Conservation (phyloP, 2,329 filamentous ascomycete genomes). For the Pseudogymnoascus sp. region DNA sequence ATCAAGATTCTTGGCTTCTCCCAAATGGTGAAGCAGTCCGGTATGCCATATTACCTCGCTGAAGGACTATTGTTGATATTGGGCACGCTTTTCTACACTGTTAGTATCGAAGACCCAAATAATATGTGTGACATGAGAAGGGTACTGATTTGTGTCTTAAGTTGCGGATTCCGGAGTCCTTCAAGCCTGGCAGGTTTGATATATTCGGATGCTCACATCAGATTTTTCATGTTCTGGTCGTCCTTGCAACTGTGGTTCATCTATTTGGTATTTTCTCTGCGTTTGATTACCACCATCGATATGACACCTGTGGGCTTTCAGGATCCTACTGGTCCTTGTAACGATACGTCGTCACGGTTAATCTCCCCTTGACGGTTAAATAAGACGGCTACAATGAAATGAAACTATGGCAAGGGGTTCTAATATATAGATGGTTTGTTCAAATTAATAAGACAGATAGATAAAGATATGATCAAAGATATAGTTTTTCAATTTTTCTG, state of each 20-base stretch:
- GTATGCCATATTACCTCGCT: slow-evolving; percentile 17
- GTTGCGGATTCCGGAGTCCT: slow-evolving; percentile 17
- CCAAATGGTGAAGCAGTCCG: slow-evolving; percentile 14
- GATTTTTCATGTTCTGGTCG: slow-evolving; percentile 21
- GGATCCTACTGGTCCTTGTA: neutral
- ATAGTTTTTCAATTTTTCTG: too few relatives aligned
- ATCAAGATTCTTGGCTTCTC: slow-evolving; percentile 16
- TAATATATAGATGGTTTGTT: neutral
- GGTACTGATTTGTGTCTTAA: slow-evolving; percentile 4
- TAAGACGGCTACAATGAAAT: neutral
- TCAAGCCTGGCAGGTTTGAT: slow-evolving; percentile 19
- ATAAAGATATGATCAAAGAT: too few relatives aligned
- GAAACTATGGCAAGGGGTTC: too few relatives aligned
- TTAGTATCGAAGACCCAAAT: neutral
- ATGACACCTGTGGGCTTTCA: neutral
- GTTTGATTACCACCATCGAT: slow-evolving; percentile 12
- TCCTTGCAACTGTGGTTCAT: slow-evolving; percentile 13
- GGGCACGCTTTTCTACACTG: slow-evolving; percentile 14
- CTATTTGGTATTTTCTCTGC: slow-evolving; percentile 14
- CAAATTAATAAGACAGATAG: neutral
- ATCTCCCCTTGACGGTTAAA: neutral
- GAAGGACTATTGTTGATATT: slow-evolving; percentile 14
- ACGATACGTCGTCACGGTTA: neutral
- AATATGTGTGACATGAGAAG: neutral
- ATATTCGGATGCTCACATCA: slow-evolving; percentile 19